phyloP scores from a whole-genome alignment of 257 asterid genomes.

The Prunella vulgaris region DNA sequence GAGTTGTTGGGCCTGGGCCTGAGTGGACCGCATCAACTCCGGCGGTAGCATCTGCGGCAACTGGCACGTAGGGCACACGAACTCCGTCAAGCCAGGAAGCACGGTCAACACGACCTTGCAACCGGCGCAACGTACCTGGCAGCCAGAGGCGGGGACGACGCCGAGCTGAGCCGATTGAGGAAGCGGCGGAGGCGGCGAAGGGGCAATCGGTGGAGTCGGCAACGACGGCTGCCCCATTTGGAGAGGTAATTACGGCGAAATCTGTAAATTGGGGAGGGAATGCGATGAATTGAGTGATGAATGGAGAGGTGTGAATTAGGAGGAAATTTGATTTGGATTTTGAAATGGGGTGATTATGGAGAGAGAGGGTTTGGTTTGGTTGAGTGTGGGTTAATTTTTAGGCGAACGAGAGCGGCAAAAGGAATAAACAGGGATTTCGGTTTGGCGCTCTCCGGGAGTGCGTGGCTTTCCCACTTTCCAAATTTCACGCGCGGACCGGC shows the following conservation, averaged over 20 bases:
- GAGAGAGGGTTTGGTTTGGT: conserved; percentile 34
- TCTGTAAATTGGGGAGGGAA: background rate
- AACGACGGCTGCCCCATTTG: conserved; percentile 74
- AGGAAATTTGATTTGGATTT: conserved; percentile 12
- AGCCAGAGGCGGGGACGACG: conserved; percentile 34
- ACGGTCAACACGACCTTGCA: conserved; percentile 86
- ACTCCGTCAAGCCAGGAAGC: conserved; percentile 65
- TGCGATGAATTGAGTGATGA: conserved; percentile 15
- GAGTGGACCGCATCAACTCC: conserved; percentile 52
- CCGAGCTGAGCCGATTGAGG: conserved; percentile 38
- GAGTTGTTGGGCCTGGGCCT: conserved; percentile 35
- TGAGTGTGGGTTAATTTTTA: conserved; percentile 14
- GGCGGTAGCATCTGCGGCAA: conserved; percentile 99
- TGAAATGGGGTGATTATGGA: conserved; percentile 19
- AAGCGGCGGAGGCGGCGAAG: conserved; percentile 43
- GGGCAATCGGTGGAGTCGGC: conserved; percentile 60
- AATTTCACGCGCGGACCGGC: conserved; percentile 5
- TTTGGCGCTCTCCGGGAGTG: conserved; percentile 38
- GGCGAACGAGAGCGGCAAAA: conserved; percentile 40
- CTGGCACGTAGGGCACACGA: conserved; percentile 89
- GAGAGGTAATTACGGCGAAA: conserved; percentile 2
- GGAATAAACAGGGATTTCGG: conserved; percentile 33
- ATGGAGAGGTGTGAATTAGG: conserved; percentile 26
- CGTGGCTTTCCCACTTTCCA: conserved; percentile 18
- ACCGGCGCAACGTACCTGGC: conserved; percentile 96